Percentiles rank a stretch among this genome's conserved stretches.
Evolutionary conservation across 163 green algal species (phyloP).

Genomic region (Scenedesmus sp.): DNA sequence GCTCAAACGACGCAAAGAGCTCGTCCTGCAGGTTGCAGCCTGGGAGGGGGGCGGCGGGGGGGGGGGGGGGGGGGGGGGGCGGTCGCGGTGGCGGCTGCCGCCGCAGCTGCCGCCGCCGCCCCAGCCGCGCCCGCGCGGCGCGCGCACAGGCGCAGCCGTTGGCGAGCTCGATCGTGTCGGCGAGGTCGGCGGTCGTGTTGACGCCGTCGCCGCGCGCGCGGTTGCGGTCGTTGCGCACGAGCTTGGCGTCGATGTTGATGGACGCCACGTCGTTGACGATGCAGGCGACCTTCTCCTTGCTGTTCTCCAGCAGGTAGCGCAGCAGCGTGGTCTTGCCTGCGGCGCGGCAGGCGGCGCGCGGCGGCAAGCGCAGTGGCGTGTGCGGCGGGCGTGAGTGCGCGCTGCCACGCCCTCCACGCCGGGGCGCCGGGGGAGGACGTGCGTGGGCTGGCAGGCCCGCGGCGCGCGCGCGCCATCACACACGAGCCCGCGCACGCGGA

Average conservation of each 20-base stretch:
- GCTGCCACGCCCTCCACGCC: neutral
- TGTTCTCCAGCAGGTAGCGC: constrained; percentile 88
- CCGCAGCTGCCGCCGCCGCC: too few species aligned
- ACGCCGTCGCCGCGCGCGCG: constrained; percentile 29
- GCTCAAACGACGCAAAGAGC: constrained; percentile 90
- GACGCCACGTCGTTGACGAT: constrained; percentile 95
- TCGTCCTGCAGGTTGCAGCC: constrained; percentile 93
- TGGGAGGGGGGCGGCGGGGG: constrained; percentile 45
- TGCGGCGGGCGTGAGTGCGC: neutral
- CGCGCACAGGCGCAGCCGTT: constrained; percentile 95
- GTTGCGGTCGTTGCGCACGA: constrained; percentile 89
- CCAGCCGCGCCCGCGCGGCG: neutral
- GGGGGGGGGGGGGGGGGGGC: neutral
- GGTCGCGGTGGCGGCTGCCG: neutral
- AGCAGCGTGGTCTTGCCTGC: constrained; percentile 94
- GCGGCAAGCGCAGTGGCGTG: neutral
- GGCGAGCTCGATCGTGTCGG: constrained; percentile 93
- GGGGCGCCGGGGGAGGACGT: too few species aligned
- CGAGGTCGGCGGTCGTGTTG: constrained; percentile 82
- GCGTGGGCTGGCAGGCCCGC: too few species aligned
- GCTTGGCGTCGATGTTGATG: constrained; percentile 96
- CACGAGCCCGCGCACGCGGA: neutral
- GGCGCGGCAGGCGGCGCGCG: neutral
- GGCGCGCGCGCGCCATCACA: too few species aligned
- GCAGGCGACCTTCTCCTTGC: constrained; percentile 85